Percentiles rank a stretch among this genome's conserved stretches.
Conservation (phyloP, 768 basidiomycete genomes). For the Boletus sensibilis region DNA sequence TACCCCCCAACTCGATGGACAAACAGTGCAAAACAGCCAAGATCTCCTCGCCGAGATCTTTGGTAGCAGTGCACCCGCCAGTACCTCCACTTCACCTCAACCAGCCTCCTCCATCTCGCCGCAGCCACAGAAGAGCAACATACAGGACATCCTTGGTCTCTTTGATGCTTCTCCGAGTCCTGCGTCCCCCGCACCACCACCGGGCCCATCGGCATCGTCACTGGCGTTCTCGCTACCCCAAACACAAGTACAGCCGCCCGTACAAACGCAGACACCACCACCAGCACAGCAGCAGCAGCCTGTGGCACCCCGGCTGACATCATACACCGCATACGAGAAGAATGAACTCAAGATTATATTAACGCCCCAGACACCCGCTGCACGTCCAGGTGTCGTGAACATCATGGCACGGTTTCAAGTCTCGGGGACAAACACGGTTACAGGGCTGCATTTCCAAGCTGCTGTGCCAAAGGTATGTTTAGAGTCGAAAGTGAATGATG, state of each 20-base stretch:
- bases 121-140: constrained; percentile 53
- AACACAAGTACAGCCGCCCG: constrained; percentile 30
- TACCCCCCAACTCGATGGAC: constrained; percentile 42
- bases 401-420: constrained; percentile 87
- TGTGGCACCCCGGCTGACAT: constrained; percentile 51
- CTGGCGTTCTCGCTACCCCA: constrained; percentile 41
- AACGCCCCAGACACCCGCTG: constrained; percentile 78
- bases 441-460: constrained; percentile 88
- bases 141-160: constrained; percentile 90
- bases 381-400: constrained; percentile 86
- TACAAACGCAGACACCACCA: constrained; percentile 35
- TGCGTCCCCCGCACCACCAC: constrained; percentile 20
- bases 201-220: constrained; percentile 27
- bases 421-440: constrained; percentile 48
- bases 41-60: constrained; percentile 94
- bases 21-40: constrained; percentile 61
- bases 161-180: constrained; percentile 58
- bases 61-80: constrained; percentile 46
- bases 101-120: constrained; percentile 42
- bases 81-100: constrained; percentile 28
- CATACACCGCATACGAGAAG: constrained; percentile 90
- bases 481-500: neutral
- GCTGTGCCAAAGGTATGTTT: constrained; percentile 86
- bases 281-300: constrained; percentile 34
- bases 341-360: constrained; percentile 86